Evolutionary conservation across 495 filamentous ascomycete species (phyloP).

Genomic region (Aspergillus sclerotioniger): DNA sequence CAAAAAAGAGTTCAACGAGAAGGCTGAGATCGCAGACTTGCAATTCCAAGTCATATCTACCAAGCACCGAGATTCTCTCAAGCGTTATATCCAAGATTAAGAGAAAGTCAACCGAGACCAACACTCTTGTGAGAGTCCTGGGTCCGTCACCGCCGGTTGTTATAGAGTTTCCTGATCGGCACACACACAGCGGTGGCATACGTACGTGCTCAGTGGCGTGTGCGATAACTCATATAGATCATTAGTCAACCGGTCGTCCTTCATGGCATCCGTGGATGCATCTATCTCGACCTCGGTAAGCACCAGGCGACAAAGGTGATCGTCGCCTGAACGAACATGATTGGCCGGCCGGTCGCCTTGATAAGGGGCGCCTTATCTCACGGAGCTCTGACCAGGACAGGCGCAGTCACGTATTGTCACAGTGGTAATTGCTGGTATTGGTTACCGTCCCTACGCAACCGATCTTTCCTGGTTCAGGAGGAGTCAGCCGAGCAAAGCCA

Average conservation of each 20-base stretch:
- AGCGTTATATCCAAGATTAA: neutral
- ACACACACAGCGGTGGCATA: neutral
- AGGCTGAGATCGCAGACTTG: too few species aligned
- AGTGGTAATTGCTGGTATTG: conserved; percentile 2
- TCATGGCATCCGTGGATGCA: conserved; percentile 1
- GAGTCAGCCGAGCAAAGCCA: conserved; percentile 7
- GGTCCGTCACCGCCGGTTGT: neutral
- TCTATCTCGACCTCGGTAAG: neutral
- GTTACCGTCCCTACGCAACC: neutral
- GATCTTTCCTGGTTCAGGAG: conserved; percentile 2
- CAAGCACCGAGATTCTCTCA: neutral
- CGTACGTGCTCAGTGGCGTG: neutral
- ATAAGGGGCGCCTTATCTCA: conserved; percentile 6
- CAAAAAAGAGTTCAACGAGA: too few species aligned
- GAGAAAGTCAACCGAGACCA: neutral
- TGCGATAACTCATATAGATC: neutral
- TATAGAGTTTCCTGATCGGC: neutral
- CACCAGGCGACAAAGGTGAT: conserved; percentile 4
- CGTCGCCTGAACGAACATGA: neutral
- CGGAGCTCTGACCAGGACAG: neutral
- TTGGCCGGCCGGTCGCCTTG: neutral
- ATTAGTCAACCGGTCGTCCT: neutral
- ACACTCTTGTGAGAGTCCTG: neutral
- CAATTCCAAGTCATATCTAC: neutral
- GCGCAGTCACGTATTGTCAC: neutral